Conservation (phyloP, 106 monocot species). For the Acanthochlamys bracteata region DNA sequence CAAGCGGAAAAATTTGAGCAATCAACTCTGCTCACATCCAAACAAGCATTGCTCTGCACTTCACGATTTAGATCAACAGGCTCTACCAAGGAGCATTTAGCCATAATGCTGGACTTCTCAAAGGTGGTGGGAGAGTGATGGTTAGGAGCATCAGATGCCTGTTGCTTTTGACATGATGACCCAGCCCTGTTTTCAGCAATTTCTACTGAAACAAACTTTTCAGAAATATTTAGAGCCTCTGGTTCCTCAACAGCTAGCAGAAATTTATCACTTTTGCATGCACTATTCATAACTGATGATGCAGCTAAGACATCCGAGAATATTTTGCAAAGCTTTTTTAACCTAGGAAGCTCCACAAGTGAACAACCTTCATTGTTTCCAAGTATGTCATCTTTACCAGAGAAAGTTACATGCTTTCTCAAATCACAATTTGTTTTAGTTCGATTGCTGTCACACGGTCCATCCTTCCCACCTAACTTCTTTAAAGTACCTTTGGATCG, state of each 20-base stretch:
- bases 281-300: constrained; percentile 24
- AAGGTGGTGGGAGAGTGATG: not conserved
- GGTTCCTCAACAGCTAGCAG: constrained; percentile 7
- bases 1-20: constrained; percentile 8
- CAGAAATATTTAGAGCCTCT: constrained; percentile 6
- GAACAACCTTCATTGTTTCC: constrained; percentile 16
- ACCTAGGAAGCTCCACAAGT: constrained; percentile 21
- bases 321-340: constrained; percentile 40
- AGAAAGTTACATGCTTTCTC: constrained; percentile 30
- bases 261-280: not conserved
- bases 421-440: constrained; percentile 10
- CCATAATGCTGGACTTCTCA: not conserved
- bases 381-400: constrained; percentile 27
- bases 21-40: not conserved
- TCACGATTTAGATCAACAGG: constrained; percentile 22
- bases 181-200: constrained; percentile 4
- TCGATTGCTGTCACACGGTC: not conserved
- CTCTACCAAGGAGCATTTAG: constrained; percentile 12
- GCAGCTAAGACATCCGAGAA: constrained; percentile 47
- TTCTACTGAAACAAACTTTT: constrained; percentile 1
- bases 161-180: constrained; percentile 7
- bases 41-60: constrained; percentile 6
- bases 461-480: constrained; percentile 8
- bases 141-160: constrained; percentile 10
- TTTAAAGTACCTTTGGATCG: constrained; percentile 6